phyloP scores from a whole-genome alignment of 805 yeast species.

The Metschnikowia henanensis region DNA sequence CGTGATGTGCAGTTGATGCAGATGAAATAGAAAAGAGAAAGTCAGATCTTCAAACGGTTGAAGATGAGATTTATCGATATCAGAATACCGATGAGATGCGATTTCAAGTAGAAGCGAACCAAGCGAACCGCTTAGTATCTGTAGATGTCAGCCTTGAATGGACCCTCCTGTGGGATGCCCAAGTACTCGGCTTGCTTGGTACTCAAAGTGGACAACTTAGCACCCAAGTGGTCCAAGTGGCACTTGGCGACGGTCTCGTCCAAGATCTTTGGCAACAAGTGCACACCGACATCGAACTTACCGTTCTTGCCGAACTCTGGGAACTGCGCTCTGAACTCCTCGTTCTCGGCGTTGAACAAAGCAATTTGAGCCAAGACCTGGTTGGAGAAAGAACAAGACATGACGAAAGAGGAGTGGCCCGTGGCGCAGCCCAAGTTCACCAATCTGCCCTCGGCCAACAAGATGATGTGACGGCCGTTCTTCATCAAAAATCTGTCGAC shows the following conservation, averaged over 20 bases:
- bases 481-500: slow-evolving; percentile 94
- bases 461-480: slow-evolving; percentile 89
- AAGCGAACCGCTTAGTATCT: slow-evolving; percentile 64
- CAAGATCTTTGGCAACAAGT: slow-evolving; percentile 94
- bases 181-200: slow-evolving; percentile 89
- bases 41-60: slow-evolving; percentile 5
- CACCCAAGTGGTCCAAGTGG: slow-evolving; percentile 95
- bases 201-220: slow-evolving; percentile 74
- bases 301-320: slow-evolving; percentile 93
- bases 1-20: slow-evolving; percentile 51
- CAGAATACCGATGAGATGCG: slow-evolving; percentile 9
- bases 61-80: slow-evolving; percentile 5
- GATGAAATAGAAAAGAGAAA: slow-evolving; percentile 26
- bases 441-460: slow-evolving; percentile 98
- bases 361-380: slow-evolving; percentile 95
- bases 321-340: slow-evolving; percentile 71
- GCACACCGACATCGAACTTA: slow-evolving; percentile 89
- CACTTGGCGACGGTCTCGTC: slow-evolving; percentile 98
- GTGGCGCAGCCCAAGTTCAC: slow-evolving; percentile 99
- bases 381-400: slow-evolving; percentile 99
- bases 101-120: slow-evolving; percentile 11
- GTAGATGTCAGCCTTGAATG: slow-evolving; percentile 97
- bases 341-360: slow-evolving; percentile 80
- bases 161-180: slow-evolving; percentile 90
- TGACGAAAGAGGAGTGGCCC: slow-evolving; percentile 98